phyloP scores from a whole-genome alignment of 192 early-diverging fungal species.

The Spinellus fusiger region DNA sequence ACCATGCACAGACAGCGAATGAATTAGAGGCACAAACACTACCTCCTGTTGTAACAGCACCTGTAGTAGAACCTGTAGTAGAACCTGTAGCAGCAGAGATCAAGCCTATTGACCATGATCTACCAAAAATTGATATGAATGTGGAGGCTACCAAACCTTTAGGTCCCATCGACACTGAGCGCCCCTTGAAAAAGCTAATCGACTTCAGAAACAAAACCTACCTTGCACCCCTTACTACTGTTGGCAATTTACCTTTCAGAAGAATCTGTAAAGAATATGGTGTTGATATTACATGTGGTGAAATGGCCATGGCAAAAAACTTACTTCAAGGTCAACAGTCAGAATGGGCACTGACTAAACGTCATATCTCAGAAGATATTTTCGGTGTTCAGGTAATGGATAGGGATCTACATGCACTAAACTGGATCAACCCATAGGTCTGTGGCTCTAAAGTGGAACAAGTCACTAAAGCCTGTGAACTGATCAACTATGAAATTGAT shows the following conservation, averaged over 20 bases:
- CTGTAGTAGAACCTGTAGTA: conserved; percentile 13
- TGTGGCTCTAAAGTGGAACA: conserved; percentile 56
- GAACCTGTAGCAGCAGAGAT: conserved; percentile 14
- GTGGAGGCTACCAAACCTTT: conserved; percentile 22
- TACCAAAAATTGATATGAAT: conserved; percentile 15
- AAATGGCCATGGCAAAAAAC: conserved; percentile 81
- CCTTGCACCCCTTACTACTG: conserved; percentile 93
- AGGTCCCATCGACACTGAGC: conserved; percentile 35
- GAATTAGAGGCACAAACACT: neutral
- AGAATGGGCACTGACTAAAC: conserved; percentile 79
- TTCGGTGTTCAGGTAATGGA: conserved; percentile 79
- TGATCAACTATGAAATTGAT: conserved; percentile 56
- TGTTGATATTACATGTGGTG: conserved; percentile 94
- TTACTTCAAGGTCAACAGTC: conserved; percentile 58
- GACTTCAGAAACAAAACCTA: conserved; percentile 88
- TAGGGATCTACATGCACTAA: neutral
- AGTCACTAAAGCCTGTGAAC: conserved; percentile 60
- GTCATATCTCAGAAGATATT: conserved; percentile 81
- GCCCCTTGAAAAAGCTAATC: conserved; percentile 49
- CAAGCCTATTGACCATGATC: conserved; percentile 7
- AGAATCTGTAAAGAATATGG: conserved; percentile 91
- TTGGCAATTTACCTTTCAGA: conserved; percentile 96
- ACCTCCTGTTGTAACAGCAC: conserved; percentile 15
- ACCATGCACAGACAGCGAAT: no score
- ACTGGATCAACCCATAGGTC: conserved; percentile 27